A percentile compares a stretch with the other conserved stretches of the same genome.
Evolutionary conservation across 768 basidiomycete species (phyloP).

Genomic region (Boletus sensibilis): DNA sequence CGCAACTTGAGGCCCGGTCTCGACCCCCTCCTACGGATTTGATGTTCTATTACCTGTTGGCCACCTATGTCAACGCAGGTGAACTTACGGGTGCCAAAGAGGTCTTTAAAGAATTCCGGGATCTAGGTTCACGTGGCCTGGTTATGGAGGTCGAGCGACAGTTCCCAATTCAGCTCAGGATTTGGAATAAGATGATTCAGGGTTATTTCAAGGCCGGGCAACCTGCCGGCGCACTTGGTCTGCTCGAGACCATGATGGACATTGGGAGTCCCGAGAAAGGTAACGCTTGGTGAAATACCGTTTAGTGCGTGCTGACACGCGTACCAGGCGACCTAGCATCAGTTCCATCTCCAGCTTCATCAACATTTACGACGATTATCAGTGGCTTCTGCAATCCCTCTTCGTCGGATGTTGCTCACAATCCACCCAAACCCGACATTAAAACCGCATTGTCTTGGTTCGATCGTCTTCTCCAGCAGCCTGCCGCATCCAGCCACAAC

Average conservation of each 20-base stretch:
- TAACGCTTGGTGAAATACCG: not conserved
- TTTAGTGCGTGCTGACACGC: not conserved
- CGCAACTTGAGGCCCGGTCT: slow-evolving; percentile 50
- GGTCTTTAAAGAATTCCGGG: slow-evolving; percentile 60
- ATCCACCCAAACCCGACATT: slow-evolving; percentile 43
- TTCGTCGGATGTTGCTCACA: not conserved
- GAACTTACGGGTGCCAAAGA: slow-evolving; percentile 52
- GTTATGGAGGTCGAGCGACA: slow-evolving; percentile 19
- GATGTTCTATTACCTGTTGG: slow-evolving; percentile 56
- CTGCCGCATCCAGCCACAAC: slow-evolving; percentile 33
- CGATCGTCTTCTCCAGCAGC: slow-evolving; percentile 54
- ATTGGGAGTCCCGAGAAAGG: slow-evolving; percentile 28
- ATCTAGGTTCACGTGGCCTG: slow-evolving; percentile 39
- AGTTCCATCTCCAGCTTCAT: slow-evolving; percentile 55
- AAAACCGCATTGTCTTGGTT: slow-evolving; percentile 71
- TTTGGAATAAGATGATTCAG: slow-evolving; percentile 78
- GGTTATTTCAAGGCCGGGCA: slow-evolving; percentile 66
- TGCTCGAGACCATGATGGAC: slow-evolving; percentile 73
- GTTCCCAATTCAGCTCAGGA: slow-evolving; percentile 40
- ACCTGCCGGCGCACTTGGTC: slow-evolving; percentile 58
- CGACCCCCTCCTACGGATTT: slow-evolving; percentile 32
- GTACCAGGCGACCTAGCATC: slow-evolving; percentile 31
- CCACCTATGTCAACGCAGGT: slow-evolving; percentile 51
- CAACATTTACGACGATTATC: slow-evolving; percentile 65
- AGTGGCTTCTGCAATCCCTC: slow-evolving; percentile 59